Conservation (phyloP, 2,329 filamentous ascomycete genomes). For the Epichloe brachyelytri region DNA sequence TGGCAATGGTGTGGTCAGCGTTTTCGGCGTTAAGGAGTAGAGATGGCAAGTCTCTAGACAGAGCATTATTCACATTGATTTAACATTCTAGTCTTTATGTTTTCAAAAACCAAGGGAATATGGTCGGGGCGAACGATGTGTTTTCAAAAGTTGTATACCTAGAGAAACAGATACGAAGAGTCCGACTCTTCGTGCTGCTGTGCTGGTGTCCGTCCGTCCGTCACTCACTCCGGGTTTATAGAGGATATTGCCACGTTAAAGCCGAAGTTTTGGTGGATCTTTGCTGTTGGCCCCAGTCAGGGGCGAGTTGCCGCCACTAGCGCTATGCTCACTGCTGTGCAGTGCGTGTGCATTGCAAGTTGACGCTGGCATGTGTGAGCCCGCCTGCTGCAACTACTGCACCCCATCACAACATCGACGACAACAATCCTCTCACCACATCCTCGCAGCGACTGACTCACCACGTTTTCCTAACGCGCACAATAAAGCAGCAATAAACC, state of each 20-base stretch:
- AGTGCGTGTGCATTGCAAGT: not conserved
- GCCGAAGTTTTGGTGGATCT: not conserved
- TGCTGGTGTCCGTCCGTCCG: not conserved
- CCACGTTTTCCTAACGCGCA: not conserved
- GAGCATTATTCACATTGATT: not conserved
- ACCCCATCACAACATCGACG: not conserved
- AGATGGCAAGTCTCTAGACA: not conserved
- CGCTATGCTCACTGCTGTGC: not conserved
- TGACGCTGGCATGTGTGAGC: not conserved
- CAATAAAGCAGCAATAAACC: not conserved
- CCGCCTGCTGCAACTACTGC: not conserved
- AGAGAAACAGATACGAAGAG: not conserved
- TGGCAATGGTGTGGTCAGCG: constrained; percentile 59
- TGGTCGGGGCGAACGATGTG: not conserved
- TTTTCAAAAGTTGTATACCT: constrained; percentile 1
- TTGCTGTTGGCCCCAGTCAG: not conserved
- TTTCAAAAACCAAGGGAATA: not conserved
- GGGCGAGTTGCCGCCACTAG: not conserved
- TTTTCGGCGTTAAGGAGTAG: constrained; percentile 46
- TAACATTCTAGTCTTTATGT: not conserved
- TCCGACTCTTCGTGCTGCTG: not conserved
- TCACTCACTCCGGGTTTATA: too few relatives aligned
- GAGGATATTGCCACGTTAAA: not conserved
- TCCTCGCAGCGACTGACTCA: not conserved
- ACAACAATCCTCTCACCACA: not conserved